A percentile compares a stretch with the other conserved stretches of the same genome.
Evolutionary conservation across 495 filamentous ascomycete species (phyloP).

Genomic region (Aspergillus mulundensis): DNA sequence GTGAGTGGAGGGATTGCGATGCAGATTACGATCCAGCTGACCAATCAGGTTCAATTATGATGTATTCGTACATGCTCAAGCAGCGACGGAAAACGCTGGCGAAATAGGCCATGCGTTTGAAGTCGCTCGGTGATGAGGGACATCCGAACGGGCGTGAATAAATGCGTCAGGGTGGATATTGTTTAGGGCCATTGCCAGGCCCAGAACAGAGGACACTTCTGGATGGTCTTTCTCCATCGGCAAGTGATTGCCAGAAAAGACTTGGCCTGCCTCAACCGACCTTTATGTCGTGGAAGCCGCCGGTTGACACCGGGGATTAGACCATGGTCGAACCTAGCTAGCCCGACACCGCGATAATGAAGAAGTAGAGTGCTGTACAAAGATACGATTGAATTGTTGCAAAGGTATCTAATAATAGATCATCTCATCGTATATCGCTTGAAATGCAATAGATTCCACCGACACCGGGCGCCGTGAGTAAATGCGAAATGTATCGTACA

Average conservation of each 20-base stretch:
- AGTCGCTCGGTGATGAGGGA: neutral
- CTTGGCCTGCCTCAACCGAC: too few species aligned
- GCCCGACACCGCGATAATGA: neutral
- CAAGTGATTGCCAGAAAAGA: too few species aligned
- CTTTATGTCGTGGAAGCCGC: too few species aligned
- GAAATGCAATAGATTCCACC: neutral
- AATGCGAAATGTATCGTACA: conserved; percentile 10
- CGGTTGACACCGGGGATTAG: neutral
- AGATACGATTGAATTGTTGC: neutral
- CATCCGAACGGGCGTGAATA: neutral
- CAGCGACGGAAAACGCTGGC: conserved; percentile 60
- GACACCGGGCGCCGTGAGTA: conserved; percentile 1
- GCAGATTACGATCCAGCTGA: neutral
- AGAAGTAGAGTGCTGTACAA: neutral
- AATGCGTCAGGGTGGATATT: too few species aligned
- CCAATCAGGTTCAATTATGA: conserved; percentile 61
- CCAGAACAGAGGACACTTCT: too few species aligned
- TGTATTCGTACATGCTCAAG: conserved; percentile 78
- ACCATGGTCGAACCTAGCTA: neutral
- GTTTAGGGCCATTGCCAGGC: neutral
- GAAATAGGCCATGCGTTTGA: neutral
- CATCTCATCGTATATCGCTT: neutral
- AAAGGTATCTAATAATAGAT: neutral
- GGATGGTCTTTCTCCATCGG: too few species aligned
- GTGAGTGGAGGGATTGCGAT: conserved; percentile 36